These are phyloP conservation scores for Penicillium concentricum DNA, from an alignment of 2,329 filamentous ascomycete species.

Conservation along the genomic window DNA sequence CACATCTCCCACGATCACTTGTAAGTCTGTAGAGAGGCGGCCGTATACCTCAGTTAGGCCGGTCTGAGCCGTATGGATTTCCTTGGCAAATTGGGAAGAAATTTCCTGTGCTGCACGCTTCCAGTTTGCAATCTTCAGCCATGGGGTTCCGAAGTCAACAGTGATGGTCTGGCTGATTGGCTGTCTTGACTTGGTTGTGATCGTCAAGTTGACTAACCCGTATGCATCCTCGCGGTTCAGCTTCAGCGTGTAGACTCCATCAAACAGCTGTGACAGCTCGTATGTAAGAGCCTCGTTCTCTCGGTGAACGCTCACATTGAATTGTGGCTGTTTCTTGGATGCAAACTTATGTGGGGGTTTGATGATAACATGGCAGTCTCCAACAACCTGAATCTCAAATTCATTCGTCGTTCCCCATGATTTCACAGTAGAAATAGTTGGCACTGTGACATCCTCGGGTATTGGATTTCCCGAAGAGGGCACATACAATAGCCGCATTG, in stretches of 20 bases:
- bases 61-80: constrained; percentile 39
- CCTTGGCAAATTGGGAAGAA: constrained; percentile 37
- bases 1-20: constrained; percentile 38
- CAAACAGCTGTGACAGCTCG: constrained; percentile 51
- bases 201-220: constrained; percentile 50
- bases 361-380: constrained; percentile 54
- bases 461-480: constrained; percentile 21
- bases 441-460: constrained; percentile 26
- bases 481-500: constrained; percentile 17
- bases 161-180: constrained; percentile 36
- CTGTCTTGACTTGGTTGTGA: constrained; percentile 40
- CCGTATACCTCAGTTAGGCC: constrained; percentile 39
- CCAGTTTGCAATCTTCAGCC: constrained; percentile 49
- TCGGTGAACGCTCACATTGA: constrained; percentile 51
- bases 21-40: constrained; percentile 40
- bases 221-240: constrained; percentile 51
- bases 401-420: constrained; percentile 34
- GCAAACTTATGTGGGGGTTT: constrained; percentile 48
- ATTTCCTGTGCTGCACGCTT: constrained; percentile 41
- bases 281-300: constrained; percentile 43
- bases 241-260: constrained; percentile 54
- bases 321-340: constrained; percentile 46
- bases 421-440: constrained; percentile 22
- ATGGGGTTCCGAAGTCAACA: constrained; percentile 48
- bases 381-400: constrained; percentile 56